Evolutionary conservation across 2,329 filamentous ascomycete species (phyloP), one percentile per base, ranked within the genome.

Genomic region (Cordyceps javanica): DNA sequence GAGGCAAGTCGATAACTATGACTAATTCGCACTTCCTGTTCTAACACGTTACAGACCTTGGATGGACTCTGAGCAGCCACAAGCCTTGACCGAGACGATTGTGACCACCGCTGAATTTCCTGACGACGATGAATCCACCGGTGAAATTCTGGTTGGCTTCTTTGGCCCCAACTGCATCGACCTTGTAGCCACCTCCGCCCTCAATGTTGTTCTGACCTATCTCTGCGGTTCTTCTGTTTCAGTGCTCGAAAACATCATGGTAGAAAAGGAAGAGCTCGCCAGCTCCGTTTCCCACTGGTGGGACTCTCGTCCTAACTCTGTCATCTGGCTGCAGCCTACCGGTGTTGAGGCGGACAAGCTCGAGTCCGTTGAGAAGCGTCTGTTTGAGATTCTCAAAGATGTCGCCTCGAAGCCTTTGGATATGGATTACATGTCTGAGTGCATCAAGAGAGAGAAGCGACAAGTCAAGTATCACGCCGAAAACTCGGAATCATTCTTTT

Each of bases 171-270:
- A 87, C 64, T 91, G 88, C 70, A 88, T 82, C 55, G 86, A 97
- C 64, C 71, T 82, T 2, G 69, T 89, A 25, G 76, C 81, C 41
- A 82, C 83, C 11, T 87, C 86, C 14, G 94, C 92, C 1, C 75
- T 97, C 3, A 89, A 89, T 61, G 83, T 96, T 52, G 75, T 95
- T 2, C 79, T 96, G 39, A 86, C 88, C 2, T 99, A 97, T 67
- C 83, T 99, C 19, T 91, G 90, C 61, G 94, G 92, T 6, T 97
- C 94, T 0, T 96, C 95, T 1, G 91, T 96, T 3, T 93, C 93
- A 0, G 79, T 99, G 1, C 77, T 99, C 6, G 93, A 97, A 68
- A 97, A 97, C 64, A 82, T 86, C 19, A 81, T 99, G 60, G 94
- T 99, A 2, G 94, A 99, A 69, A 91, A 88, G 65, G 93, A 97